These are phyloP conservation scores for Evernia prunastri DNA, from an alignment of 495 filamentous ascomycete genomes.

Conservation along the genomic window DNA sequence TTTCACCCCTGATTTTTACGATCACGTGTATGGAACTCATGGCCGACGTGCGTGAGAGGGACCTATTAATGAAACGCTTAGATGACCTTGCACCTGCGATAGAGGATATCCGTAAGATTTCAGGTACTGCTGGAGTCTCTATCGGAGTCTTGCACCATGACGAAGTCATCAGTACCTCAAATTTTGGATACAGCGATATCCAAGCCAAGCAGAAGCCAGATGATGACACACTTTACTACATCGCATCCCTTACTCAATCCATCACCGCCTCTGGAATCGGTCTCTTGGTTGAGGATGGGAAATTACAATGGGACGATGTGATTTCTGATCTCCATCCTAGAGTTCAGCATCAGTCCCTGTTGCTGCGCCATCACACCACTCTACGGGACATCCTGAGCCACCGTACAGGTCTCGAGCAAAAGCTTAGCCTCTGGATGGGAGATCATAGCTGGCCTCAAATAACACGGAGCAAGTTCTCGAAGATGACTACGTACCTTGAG, in stretches of 20 bases:
- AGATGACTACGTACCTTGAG: conserved; percentile 35
- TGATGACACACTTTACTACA: conserved; percentile 33
- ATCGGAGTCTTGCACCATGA: conserved; percentile 29
- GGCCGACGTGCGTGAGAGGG: no score
- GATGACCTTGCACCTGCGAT: not conserved
- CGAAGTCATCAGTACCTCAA: conserved; percentile 21
- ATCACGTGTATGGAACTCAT: no score
- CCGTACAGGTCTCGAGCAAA: conserved; percentile 41
- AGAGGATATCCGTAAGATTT: conserved; percentile 19
- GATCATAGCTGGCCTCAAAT: conserved; percentile 9
- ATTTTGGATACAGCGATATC: conserved; percentile 28
- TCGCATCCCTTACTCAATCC: conserved; percentile 37
- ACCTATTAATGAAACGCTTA: not conserved
- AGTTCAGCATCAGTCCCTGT: conserved; percentile 25
- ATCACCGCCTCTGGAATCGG: conserved; percentile 33
- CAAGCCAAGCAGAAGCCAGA: conserved; percentile 14
- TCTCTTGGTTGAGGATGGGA: conserved; percentile 31
- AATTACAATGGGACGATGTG: conserved; percentile 25
- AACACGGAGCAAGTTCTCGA: conserved; percentile 19
- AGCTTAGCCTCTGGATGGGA: conserved; percentile 28
- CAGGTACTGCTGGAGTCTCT: conserved; percentile 25
- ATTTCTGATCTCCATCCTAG: conserved; percentile 26
- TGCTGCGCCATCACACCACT: conserved; percentile 33
- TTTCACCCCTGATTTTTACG: no score
- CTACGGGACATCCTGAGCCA: conserved; percentile 48